A percentile compares a stretch with the other conserved stretches of the same genome.
These are phyloP conservation scores for Gnaphalium uliginosum DNA, from an alignment of 129 eudicot species.

Conservation along the genomic window DNA sequence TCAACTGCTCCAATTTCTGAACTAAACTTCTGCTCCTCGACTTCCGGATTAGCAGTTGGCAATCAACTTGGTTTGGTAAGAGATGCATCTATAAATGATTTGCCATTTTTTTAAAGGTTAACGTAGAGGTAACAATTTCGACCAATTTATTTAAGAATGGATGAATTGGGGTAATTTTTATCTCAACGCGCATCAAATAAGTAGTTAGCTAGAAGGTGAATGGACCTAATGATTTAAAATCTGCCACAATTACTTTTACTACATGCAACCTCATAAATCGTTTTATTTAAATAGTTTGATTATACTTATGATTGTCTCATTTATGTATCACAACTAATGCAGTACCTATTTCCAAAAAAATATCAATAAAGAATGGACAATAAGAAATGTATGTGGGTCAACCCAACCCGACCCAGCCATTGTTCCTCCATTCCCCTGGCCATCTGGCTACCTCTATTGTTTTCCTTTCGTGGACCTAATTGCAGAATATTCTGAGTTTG, in stretches of 20 bases:
- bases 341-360: too few species aligned
- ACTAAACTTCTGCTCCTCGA: constrained; percentile 58
- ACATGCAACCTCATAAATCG: neutral
- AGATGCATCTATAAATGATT: constrained; percentile 20
- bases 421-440: neutral
- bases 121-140: neutral
- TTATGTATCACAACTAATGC: too few species aligned
- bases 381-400: neutral
- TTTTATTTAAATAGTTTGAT: neutral
- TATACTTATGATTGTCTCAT: neutral
- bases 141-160: neutral
- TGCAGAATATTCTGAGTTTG: constrained; percentile 31
- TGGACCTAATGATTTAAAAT: neutral
- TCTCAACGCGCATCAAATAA: neutral
- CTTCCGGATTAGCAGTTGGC: constrained; percentile 75
- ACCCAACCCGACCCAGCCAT: neutral
- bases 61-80: constrained; percentile 75
- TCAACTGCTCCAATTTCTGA: constrained; percentile 59
- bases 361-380: too few species aligned
- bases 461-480: constrained; percentile 11
- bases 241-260: neutral
- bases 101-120: constrained; percentile 2
- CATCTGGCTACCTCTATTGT: constrained; percentile 1
- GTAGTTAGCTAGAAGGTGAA: neutral
- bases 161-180: neutral